Conservation (phyloP, 805 yeast species). For the Candida quercuum region DNA sequence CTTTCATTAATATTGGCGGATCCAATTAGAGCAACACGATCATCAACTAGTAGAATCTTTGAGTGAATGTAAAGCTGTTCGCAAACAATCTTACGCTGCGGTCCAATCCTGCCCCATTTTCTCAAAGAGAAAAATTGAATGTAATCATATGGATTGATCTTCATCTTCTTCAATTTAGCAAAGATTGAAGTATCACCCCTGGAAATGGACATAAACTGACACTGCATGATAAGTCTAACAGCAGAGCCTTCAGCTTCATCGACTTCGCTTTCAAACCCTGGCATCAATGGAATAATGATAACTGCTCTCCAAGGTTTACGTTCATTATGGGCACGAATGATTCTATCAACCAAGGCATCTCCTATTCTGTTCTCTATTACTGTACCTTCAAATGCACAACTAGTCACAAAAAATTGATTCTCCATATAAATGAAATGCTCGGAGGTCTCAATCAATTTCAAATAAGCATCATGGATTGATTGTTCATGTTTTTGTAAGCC, state of each 20-base stretch:
- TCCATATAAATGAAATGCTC: slow-evolving; percentile 93
- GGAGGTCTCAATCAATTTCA: slow-evolving; percentile 84
- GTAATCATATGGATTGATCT: slow-evolving; percentile 85
- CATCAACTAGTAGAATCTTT: slow-evolving; percentile 87
- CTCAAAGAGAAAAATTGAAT: slow-evolving; percentile 88
- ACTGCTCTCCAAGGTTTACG: slow-evolving; percentile 84
- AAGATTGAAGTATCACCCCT: slow-evolving; percentile 86
- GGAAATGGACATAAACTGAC: slow-evolving; percentile 90
- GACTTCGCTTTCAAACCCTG: slow-evolving; percentile 92
- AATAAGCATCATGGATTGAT: slow-evolving; percentile 88
- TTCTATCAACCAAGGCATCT: slow-evolving; percentile 96
- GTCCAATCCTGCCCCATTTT: slow-evolving; percentile 94
- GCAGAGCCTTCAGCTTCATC: slow-evolving; percentile 92
- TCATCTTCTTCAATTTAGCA: slow-evolving; percentile 70
- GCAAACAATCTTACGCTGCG: slow-evolving; percentile 63
- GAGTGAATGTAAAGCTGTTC: slow-evolving; percentile 95
- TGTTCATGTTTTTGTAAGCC: slow-evolving; percentile 83
- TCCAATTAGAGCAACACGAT: slow-evolving; percentile 88
- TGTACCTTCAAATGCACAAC: slow-evolving; percentile 82
- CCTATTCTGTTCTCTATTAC: slow-evolving; percentile 86
- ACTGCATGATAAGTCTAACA: slow-evolving; percentile 93
- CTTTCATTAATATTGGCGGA: slow-evolving; percentile 97
- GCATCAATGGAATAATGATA: slow-evolving; percentile 91
- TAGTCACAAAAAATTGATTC: slow-evolving; percentile 89
- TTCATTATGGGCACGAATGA: slow-evolving; percentile 78